These are phyloP conservation scores for Trapa bicornis DNA, from an alignment of 345 rosid genomes.

Conservation along the genomic window DNA sequence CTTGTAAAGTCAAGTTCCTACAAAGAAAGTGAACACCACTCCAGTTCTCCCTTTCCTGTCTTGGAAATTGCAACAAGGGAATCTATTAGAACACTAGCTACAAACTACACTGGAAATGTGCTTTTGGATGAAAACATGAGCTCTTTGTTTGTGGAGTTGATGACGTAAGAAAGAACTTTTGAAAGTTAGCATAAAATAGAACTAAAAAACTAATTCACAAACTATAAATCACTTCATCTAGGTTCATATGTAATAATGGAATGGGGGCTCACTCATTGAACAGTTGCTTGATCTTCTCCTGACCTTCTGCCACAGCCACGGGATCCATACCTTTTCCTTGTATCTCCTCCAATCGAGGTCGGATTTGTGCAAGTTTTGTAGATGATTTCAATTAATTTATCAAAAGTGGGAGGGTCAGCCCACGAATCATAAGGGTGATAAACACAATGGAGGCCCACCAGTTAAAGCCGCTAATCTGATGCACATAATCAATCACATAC, in stretches of 20 bases:
- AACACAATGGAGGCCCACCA: conserved; percentile 84
- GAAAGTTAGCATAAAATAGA: not conserved
- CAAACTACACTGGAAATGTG: not conserved
- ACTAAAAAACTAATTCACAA: not conserved
- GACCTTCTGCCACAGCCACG: conserved; percentile 37
- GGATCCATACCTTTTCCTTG: conserved; percentile 47
- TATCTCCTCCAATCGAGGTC: conserved; percentile 54
- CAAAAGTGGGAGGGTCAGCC: conserved; percentile 52
- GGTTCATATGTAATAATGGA: not conserved
- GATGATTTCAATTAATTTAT: conserved; percentile 70
- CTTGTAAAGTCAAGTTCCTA: not conserved
- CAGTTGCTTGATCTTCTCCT: conserved; percentile 49
- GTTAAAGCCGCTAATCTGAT: conserved; percentile 45
- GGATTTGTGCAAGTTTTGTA: conserved; percentile 53
- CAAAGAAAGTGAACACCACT: not conserved
- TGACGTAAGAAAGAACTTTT: not conserved
- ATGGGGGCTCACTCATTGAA: conserved; percentile 44
- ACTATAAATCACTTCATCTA: not conserved
- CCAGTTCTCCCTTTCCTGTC: not conserved
- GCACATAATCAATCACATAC: conserved; percentile 53
- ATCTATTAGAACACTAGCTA: not conserved
- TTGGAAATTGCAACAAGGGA: not conserved
- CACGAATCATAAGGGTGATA: conserved; percentile 60
- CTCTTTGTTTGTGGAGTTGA: not conserved
- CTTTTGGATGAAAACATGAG: not conserved